phyloP scores from a whole-genome alignment of 2,329 filamentous ascomycete genomes.

The Trichoderma asperellum region DNA sequence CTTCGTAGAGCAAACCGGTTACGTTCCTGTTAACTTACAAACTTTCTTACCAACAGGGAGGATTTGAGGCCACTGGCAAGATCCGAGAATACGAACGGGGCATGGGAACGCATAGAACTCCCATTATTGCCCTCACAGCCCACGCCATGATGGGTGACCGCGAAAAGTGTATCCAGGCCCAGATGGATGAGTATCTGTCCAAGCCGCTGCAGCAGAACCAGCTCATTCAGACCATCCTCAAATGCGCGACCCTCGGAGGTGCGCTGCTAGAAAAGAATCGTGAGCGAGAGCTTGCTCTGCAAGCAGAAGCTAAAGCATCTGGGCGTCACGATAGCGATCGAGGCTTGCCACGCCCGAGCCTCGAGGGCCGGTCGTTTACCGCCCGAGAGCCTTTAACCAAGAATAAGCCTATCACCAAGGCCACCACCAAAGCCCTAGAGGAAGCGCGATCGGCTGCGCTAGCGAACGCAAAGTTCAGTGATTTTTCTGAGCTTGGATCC shows the following conservation, averaged over 20 bases:
- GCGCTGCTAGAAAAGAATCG: conserved; percentile 77
- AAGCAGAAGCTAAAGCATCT: conserved; percentile 52
- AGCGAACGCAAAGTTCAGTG: conserved; percentile 7
- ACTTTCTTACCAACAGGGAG: conserved; percentile 60
- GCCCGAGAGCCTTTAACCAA: conserved; percentile 61
- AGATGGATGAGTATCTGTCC: conserved; percentile 99
- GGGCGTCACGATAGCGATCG: conserved; percentile 45
- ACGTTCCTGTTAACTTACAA: neutral
- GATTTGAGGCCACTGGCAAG: conserved; percentile 95
- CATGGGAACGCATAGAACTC: conserved; percentile 78
- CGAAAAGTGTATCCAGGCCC: conserved; percentile 96
- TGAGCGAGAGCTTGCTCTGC: conserved; percentile 60
- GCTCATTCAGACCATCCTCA: conserved; percentile 95
- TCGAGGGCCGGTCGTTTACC: conserved; percentile 69
- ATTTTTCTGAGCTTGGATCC: neutral
- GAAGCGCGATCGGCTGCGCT: conserved; percentile 9
- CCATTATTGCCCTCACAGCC: conserved; percentile 94
- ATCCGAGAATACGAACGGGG: conserved; percentile 93
- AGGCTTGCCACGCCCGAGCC: conserved; percentile 45
- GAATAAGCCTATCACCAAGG: conserved; percentile 22
- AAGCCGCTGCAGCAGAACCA: conserved; percentile 97
- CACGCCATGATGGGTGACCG: conserved; percentile 98
- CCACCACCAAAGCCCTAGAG: conserved; percentile 39
- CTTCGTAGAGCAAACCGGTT: neutral
- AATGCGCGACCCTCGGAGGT: conserved; percentile 90